Conservation (phyloP, 441 rosid species). For the Jatropha multifida region DNA sequence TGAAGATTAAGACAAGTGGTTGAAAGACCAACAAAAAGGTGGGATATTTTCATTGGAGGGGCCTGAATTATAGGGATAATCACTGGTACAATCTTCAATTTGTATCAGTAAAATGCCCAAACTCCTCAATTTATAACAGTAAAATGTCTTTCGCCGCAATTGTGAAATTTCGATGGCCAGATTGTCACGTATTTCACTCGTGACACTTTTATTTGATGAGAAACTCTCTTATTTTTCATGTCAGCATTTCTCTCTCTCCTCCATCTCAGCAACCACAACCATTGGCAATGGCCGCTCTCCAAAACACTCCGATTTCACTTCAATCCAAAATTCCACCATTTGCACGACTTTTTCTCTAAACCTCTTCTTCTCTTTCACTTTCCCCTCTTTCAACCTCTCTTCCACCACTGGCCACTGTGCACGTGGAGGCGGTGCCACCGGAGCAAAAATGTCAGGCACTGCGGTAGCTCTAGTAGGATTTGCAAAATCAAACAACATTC, state of each 20-base stretch:
- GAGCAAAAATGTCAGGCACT: slow-evolving; percentile 54
- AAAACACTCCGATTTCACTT: slow-evolving; percentile 44
- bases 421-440: slow-evolving; percentile 38
- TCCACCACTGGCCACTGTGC: slow-evolving; percentile 18
- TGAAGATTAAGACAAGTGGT: too few species aligned
- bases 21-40: too few species aligned
- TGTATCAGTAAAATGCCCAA: too few species aligned
- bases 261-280: background rate
- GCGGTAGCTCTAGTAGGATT: slow-evolving; percentile 73
- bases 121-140: too few species aligned
- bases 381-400: slow-evolving; percentile 34
- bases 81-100: too few species aligned
- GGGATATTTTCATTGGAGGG: too few species aligned
- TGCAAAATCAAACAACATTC: slow-evolving; percentile 54
- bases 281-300: slow-evolving; percentile 60
- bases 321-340: slow-evolving; percentile 52
- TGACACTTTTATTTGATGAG: too few species aligned
- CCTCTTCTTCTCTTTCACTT: slow-evolving; percentile 41
- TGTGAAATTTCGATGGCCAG: too few species aligned
- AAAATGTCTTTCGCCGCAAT: too few species aligned
- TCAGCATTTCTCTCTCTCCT: background rate
- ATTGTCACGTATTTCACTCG: too few species aligned
- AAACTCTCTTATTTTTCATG: too few species aligned
- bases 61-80: too few species aligned
- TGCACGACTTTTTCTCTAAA: slow-evolving; percentile 37